Percentiles rank a stretch among this genome's conserved stretches.
Evolutionary conservation across 176 grass and related monocot species (phyloP).

Genomic region (Oryza coarctata): DNA sequence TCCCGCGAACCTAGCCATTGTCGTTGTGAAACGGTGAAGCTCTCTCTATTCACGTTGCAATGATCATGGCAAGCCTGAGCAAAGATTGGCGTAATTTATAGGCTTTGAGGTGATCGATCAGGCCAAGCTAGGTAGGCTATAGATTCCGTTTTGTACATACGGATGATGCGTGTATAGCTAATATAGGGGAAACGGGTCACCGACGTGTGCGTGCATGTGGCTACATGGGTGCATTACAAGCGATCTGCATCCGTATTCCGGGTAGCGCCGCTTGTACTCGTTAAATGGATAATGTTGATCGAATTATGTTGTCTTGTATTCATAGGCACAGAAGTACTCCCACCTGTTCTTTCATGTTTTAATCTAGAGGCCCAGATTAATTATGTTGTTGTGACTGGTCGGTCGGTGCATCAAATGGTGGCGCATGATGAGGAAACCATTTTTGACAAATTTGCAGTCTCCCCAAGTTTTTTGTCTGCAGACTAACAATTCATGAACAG

Average conservation of each 20-base stretch:
- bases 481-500: no score
- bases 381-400: not conserved
- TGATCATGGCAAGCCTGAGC: not conserved
- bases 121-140: not conserved
- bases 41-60: not conserved
- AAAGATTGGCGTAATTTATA: conserved; percentile 21
- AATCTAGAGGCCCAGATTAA: not conserved
- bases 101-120: not conserved
- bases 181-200: not conserved
- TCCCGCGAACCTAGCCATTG: conserved; percentile 25
- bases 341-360: not conserved
- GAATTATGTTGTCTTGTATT: not conserved
- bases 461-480: no score
- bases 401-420: not conserved
- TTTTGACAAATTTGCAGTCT: no score
- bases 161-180: not conserved
- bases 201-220: not conserved
- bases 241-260: not conserved
- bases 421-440: no score
- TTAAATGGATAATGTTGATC: not conserved
- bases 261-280: not conserved
- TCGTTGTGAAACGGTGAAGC: not conserved
- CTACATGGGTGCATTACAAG: not conserved
- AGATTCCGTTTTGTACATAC: conserved; percentile 4
- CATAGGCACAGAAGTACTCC: not conserved